These are phyloP conservation scores for Jaapia argillacea DNA, from an alignment of 768 basidiomycete species.

Conservation along the genomic window DNA sequence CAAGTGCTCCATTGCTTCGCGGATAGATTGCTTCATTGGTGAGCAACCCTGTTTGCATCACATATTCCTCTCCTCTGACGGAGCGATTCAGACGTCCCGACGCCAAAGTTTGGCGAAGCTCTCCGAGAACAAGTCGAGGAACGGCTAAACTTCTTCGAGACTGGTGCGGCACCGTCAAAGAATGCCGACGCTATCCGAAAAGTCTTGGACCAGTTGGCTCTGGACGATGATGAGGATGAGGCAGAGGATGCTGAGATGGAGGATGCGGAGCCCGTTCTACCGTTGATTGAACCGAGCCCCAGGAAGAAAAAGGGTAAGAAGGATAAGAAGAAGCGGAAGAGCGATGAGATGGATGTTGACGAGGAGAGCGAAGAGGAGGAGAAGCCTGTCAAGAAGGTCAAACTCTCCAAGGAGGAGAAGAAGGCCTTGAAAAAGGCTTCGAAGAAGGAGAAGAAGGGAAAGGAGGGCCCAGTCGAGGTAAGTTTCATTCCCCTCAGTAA, in stretches of 20 bases:
- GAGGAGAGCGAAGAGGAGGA: constrained; percentile 35
- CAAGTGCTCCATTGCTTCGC: constrained; percentile 94
- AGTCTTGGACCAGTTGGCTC: constrained; percentile 68
- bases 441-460: constrained; percentile 28
- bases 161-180: constrained; percentile 80
- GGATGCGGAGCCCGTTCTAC: constrained; percentile 37
- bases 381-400: constrained; percentile 56
- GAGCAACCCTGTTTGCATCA: constrained; percentile 10
- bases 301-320: constrained; percentile 39
- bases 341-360: constrained; percentile 54
- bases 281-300: constrained; percentile 45
- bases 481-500: too few relatives aligned
- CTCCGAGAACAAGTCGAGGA: constrained; percentile 93
- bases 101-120: constrained; percentile 91
- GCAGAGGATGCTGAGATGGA: constrained; percentile 40
- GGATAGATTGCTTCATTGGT: constrained; percentile 94
- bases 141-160: constrained; percentile 89
- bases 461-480: constrained; percentile 11
- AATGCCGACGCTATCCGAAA: constrained; percentile 89
- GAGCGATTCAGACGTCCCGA: constrained; percentile 61
- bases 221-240: constrained; percentile 53
- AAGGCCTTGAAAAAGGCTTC: constrained; percentile 68
- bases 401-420: constrained; percentile 79
- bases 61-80: neutral
- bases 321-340: constrained; percentile 43